phyloP scores from a whole-genome alignment of 1,284 basidiomycete species.

The Tylopilus orsonianus region DNA sequence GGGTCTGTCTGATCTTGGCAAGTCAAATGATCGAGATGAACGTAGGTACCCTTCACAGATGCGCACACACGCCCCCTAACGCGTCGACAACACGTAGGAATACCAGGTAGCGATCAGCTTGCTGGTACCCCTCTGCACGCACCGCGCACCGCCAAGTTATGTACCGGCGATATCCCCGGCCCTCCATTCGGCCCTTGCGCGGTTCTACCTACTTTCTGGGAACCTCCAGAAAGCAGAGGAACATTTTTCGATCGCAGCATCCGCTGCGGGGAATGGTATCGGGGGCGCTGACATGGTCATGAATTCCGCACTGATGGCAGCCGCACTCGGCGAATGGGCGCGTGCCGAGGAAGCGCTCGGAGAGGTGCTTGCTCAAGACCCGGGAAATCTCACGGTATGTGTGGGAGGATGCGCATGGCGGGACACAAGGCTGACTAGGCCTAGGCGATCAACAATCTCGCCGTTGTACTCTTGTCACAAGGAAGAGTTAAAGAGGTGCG shows the following conservation, averaged over 20 bases:
- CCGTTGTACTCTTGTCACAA: conserved; percentile 66
- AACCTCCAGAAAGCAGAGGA: conserved; percentile 53
- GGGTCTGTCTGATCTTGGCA: conserved; percentile 68
- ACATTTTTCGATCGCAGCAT: conserved; percentile 53
- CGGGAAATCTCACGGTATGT: conserved; percentile 57
- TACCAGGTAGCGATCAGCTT: conserved; percentile 62
- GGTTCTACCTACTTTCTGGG: conserved; percentile 75
- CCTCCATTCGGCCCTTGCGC: conserved; percentile 63
- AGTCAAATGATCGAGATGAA: conserved; percentile 77
- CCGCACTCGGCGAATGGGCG: conserved; percentile 69
- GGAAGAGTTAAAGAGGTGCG: conserved; percentile 70
- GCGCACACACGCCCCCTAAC: background rate
- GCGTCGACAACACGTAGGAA: conserved; percentile 47
- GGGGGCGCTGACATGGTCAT: conserved; percentile 42
- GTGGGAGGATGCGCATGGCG: background rate
- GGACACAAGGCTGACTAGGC: background rate
- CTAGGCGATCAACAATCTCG: conserved; percentile 76
- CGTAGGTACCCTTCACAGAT: conserved; percentile 35
- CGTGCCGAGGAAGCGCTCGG: conserved; percentile 47
- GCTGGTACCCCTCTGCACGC: conserved; percentile 59
- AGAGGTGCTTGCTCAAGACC: conserved; percentile 46
- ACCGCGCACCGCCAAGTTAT: conserved; percentile 26
- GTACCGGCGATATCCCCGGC: conserved; percentile 41
- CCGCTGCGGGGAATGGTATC: conserved; percentile 2
- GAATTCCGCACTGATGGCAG: conserved; percentile 62